These are phyloP conservation scores for Tarenaya hassleriana DNA, from an alignment of 345 rosid genomes.

Conservation along the genomic window DNA sequence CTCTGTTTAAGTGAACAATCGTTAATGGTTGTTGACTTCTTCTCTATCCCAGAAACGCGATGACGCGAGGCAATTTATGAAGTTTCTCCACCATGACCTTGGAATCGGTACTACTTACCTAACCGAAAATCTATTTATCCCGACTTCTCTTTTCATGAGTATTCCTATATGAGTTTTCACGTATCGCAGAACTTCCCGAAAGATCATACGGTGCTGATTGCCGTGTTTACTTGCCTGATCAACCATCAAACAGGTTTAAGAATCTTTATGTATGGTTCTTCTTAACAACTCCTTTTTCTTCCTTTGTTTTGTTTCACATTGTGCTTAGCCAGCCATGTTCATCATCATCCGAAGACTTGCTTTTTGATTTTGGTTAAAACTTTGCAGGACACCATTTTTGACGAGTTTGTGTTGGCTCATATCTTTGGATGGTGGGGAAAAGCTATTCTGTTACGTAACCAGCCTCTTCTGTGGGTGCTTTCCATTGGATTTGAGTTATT, in stretches of 20 bases:
- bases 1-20: conserved; percentile 16
- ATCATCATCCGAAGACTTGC: conserved; percentile 18
- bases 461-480: conserved; percentile 93
- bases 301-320: background rate
- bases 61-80: conserved; percentile 95
- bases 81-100: conserved; percentile 95
- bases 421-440: conserved; percentile 99
- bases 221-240: conserved; percentile 77
- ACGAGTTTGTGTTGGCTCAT: conserved; percentile 94
- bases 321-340: conserved; percentile 1
- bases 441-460: conserved; percentile 91
- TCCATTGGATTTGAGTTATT: conserved; percentile 94
- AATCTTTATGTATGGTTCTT: conserved; percentile 98
- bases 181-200: conserved; percentile 84
- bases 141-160: background rate
- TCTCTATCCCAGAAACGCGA: conserved; percentile 63
- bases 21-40: conserved; percentile 24
- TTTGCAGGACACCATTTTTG: conserved; percentile 77
- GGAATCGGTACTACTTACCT: conserved; percentile 64
- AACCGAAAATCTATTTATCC: conserved; percentile 6
- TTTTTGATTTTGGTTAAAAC: conserved; percentile 6
- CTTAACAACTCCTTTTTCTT: conserved; percentile 29
- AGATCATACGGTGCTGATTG: conserved; percentile 96
- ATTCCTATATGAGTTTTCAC: conserved; percentile 14
- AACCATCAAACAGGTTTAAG: conserved; percentile 94